Conservation (phyloP, 2,329 filamentous ascomycete species). For the Hypoxylon sp. region DNA sequence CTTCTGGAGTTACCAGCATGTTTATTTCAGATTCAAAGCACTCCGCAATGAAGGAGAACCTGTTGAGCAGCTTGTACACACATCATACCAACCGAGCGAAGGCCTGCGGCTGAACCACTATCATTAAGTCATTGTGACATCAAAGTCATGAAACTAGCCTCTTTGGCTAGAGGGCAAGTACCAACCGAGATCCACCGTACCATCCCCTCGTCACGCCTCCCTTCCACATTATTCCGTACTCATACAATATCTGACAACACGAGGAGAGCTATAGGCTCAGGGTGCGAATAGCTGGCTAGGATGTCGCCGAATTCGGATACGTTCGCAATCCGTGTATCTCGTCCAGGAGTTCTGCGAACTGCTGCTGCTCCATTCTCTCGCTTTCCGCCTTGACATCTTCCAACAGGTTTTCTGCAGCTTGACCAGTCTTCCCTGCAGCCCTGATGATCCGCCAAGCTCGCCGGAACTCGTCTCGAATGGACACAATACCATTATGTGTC, state of each 20-base stretch:
- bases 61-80: background rate
- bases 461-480: conserved; percentile 87
- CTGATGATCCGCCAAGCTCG: conserved; percentile 81
- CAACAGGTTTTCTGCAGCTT: conserved; percentile 64
- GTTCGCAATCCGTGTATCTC: conserved; percentile 57
- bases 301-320: conserved; percentile 22
- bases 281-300: background rate
- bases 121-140: conserved; percentile 5
- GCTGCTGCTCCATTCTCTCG: conserved; percentile 54
- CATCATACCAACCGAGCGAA: background rate
- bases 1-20: background rate
- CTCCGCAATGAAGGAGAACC: background rate
- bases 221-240: conserved; percentile 20
- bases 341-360: conserved; percentile 58
- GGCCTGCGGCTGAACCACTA: background rate
- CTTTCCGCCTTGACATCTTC: conserved; percentile 62
- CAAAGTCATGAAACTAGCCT: conserved; percentile 11
- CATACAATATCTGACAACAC: conserved; percentile 20
- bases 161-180: conserved; percentile 16
- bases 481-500: conserved; percentile 83
- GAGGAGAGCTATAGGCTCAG: background rate
- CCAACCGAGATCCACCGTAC: conserved; percentile 10
- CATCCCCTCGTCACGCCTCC: background rate
- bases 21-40: background rate
- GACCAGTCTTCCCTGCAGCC: conserved; percentile 61